Evolutionary conservation across 495 filamentous ascomycete genomes (phyloP).

Genomic region (Penicillium canescens): DNA sequence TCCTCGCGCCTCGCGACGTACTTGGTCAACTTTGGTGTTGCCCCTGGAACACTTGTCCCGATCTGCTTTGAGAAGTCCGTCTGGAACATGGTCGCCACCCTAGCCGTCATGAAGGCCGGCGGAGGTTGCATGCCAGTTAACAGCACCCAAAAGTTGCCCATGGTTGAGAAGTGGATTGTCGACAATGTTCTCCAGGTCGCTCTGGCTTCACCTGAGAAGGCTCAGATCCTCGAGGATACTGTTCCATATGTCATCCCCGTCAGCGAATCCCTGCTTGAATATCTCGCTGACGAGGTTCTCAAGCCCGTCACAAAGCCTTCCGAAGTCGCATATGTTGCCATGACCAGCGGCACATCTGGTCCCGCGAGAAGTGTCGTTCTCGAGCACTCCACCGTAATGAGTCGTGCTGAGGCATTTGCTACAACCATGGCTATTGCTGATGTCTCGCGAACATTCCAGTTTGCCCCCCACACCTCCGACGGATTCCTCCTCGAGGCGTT

Average conservation of each 20-base stretch:
- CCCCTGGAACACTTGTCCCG: slow-evolving; percentile 35
- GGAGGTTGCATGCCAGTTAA: slow-evolving; percentile 45
- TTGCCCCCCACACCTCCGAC: slow-evolving; percentile 49
- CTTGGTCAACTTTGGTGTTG: slow-evolving; percentile 39
- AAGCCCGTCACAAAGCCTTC: slow-evolving; percentile 17
- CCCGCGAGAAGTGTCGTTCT: slow-evolving; percentile 41
- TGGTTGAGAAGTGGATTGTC: slow-evolving; percentile 37
- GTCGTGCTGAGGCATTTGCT: slow-evolving; percentile 48
- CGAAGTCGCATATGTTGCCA: slow-evolving; percentile 53
- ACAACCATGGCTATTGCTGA: slow-evolving; percentile 44
- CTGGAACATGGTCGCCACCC: slow-evolving; percentile 39
- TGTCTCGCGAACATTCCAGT: slow-evolving; percentile 58
- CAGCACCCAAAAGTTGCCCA: slow-evolving; percentile 16
- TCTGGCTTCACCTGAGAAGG: slow-evolving; percentile 42
- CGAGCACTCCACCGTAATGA: slow-evolving; percentile 42
- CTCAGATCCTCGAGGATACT: slow-evolving; percentile 34
- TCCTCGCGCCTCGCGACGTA: slow-evolving; percentile 48
- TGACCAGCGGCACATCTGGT: slow-evolving; percentile 48
- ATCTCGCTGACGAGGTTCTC: slow-evolving; percentile 24
- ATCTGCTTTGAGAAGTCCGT: slow-evolving; percentile 42
- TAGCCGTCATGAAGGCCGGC: slow-evolving; percentile 47
- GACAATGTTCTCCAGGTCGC: slow-evolving; percentile 43
- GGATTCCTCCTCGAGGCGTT: slow-evolving; percentile 41
- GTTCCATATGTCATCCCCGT: slow-evolving; percentile 44
- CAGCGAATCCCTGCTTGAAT: slow-evolving; percentile 38